A percentile compares a stretch with the other conserved stretches of the same genome.
phyloP scores from a whole-genome alignment of 257 asterid genomes.

The Echium plantagineum region DNA sequence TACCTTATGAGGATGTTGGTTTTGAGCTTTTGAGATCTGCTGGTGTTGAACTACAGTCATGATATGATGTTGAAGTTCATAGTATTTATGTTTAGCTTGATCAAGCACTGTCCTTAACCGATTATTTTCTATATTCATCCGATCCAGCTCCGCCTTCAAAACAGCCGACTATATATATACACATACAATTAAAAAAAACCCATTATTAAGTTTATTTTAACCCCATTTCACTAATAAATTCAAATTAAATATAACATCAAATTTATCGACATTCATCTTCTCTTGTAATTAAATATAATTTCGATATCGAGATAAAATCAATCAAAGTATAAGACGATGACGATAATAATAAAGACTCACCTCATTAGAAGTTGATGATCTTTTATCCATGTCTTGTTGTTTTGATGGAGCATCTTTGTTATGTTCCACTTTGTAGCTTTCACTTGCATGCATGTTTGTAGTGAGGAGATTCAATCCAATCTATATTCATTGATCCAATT shows the following conservation, averaged over 20 bases:
- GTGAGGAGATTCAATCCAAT: constrained; percentile 26
- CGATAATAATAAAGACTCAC: constrained; percentile 12
- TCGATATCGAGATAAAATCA: background rate
- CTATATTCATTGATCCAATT: constrained; percentile 9
- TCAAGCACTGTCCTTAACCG: constrained; percentile 17
- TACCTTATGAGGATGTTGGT: constrained; percentile 21
- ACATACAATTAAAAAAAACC: too few relatives aligned
- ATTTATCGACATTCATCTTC: too few relatives aligned
- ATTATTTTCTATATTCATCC: constrained; percentile 33
- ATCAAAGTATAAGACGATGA: constrained; percentile 14
- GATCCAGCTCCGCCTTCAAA: constrained; percentile 24
- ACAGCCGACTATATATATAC: constrained; percentile 20
- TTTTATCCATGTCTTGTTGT: background rate
- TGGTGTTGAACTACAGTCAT: constrained; percentile 16
- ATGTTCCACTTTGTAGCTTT: constrained; percentile 8
- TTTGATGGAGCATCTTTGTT: background rate
- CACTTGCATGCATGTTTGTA: constrained; percentile 4
- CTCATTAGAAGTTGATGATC: constrained; percentile 7
- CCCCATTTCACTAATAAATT: too few relatives aligned
- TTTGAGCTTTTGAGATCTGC: constrained; percentile 10
- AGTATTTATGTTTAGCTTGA: constrained; percentile 20
- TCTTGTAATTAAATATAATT: background rate
- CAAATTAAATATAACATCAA: too few relatives aligned
- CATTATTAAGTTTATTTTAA: too few relatives aligned
- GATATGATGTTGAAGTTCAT: constrained; percentile 26